These are phyloP conservation scores for Leptographium radiaticola DNA, from an alignment of 2,329 filamentous ascomycete genomes.

Conservation along the genomic window DNA sequence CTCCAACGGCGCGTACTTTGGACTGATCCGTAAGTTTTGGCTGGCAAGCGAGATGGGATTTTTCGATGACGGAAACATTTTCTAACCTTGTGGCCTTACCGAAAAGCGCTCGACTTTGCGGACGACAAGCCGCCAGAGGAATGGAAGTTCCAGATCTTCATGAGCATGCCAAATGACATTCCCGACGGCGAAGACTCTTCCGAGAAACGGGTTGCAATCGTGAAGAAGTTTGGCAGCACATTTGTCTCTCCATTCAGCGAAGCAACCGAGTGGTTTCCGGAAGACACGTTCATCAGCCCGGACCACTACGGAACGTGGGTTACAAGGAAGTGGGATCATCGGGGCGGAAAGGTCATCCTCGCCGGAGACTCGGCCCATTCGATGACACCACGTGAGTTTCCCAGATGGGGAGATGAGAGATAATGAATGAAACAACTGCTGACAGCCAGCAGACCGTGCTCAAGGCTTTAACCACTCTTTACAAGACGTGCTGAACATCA, in stretches of 20 bases:
- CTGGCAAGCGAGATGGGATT: background rate
- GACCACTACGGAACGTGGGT: slow-evolving; percentile 3
- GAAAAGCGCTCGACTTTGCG: slow-evolving; percentile 1
- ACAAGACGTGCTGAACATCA: slow-evolving; percentile 4
- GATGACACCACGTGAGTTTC: slow-evolving; percentile 1
- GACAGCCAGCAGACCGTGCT: background rate
- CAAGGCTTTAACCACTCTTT: slow-evolving; percentile 3
- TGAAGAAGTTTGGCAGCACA: background rate
- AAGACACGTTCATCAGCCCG: slow-evolving; percentile 1
- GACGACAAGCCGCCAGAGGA: background rate
- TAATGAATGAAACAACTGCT: background rate
- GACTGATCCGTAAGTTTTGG: slow-evolving; percentile 1
- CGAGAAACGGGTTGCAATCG: background rate
- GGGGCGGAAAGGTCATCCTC: slow-evolving; percentile 1
- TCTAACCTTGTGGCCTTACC: background rate
- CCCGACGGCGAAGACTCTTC: background rate
- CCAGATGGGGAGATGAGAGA: too few relatives aligned
- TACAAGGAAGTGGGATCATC: slow-evolving; percentile 1
- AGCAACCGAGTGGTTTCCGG: slow-evolving; percentile 1
- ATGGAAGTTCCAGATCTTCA: slow-evolving; percentile 4
- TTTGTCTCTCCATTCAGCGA: slow-evolving; percentile 3
- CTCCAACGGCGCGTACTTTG: slow-evolving; percentile 1
- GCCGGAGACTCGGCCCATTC: slow-evolving; percentile 2
- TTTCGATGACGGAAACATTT: background rate
- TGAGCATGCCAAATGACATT: slow-evolving; percentile 1